Evolutionary conservation across 257 asterid species (phyloP), one percentile per base, ranked within the genome.

Genomic region (Nicotiana obtusifolia): DNA sequence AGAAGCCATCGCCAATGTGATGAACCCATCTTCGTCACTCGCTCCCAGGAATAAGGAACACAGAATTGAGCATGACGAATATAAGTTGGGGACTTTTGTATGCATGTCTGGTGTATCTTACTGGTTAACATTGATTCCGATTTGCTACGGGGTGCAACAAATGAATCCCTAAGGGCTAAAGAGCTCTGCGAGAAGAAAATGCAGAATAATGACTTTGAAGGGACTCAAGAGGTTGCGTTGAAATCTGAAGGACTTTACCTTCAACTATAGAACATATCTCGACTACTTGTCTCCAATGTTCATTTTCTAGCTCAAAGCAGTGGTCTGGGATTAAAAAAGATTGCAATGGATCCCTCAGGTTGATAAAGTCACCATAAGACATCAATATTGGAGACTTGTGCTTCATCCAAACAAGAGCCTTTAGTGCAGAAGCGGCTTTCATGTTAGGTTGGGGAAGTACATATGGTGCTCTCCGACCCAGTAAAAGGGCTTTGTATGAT

Each of bases 381-480:
- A 90, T 82, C 96, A 91, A 81, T 91, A 91, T 81, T 87, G 96
- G 49, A 89, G 88, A 83, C 35, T 5, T 67, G 52, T 81, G 35
- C 94, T 94, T 73, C 98, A 94, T 86, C 98, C 97, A 49, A 95
- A 94, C 83, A 94, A 94, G 85, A 94, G 84, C 88, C 56, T 92
- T 91, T 66, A 97, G 96, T 73, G 93, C 97, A 17, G 98, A 94
- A 86, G 92, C 93, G 49, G 98, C 98, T 84, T 91, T 94, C 84
- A 33, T 92, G 88, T 87, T 94, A 83, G 37, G 84, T 94, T 78
- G 90, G 93, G 20, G 93, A 94, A 86, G 98, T 97, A 68, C 83
- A 89, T 83, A 62, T 89, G 4, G 85, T 91, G 80, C 97, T 92
- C 78, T 89, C 92, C 1, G 98, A 93, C 77, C 86, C 84, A 71